Evolutionary conservation across 2,329 filamentous ascomycete genomes (phyloP).

Genomic region (Rhynchosporium graminicola): DNA sequence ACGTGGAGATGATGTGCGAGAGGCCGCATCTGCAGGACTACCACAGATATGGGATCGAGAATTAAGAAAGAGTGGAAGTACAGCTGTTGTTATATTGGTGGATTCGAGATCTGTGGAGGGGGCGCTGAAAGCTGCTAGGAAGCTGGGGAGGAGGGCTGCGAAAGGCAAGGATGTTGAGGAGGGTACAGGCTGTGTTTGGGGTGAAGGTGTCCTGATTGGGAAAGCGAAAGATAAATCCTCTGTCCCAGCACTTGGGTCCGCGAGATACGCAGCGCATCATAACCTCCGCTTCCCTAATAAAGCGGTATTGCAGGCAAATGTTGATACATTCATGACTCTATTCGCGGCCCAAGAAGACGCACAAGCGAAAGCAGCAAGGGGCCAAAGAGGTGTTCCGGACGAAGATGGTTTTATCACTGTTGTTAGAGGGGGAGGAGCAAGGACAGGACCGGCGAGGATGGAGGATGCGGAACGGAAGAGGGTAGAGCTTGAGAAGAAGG

Average conservation of each 20-base stretch:
- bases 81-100: constrained; percentile 79
- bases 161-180: constrained; percentile 55
- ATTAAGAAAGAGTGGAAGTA: constrained; percentile 72
- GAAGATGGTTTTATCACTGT: constrained; percentile 97
- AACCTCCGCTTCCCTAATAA: constrained; percentile 70
- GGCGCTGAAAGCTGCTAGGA: constrained; percentile 73
- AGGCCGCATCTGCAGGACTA: constrained; percentile 67
- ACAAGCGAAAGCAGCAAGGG: constrained; percentile 61
- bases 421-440: constrained; percentile 75
- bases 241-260: constrained; percentile 54
- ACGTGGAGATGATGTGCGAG: constrained; percentile 53
- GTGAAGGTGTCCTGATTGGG: constrained; percentile 49
- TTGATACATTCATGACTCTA: constrained; percentile 84
- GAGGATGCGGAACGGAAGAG: constrained; percentile 67
- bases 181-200: constrained; percentile 62
- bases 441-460: constrained; percentile 70
- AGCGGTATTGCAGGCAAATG: constrained; percentile 64
- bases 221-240: constrained; percentile 46
- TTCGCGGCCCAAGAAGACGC: constrained; percentile 72
- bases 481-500: constrained; percentile 62
- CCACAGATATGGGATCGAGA: constrained; percentile 73
- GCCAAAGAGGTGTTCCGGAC: constrained; percentile 77
- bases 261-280: constrained; percentile 64
- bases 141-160: constrained; percentile 49
- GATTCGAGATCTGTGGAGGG: constrained; percentile 77